Evolutionary conservation across 345 rosid genomes (phyloP).

Genomic region (Arabis alpina): DNA sequence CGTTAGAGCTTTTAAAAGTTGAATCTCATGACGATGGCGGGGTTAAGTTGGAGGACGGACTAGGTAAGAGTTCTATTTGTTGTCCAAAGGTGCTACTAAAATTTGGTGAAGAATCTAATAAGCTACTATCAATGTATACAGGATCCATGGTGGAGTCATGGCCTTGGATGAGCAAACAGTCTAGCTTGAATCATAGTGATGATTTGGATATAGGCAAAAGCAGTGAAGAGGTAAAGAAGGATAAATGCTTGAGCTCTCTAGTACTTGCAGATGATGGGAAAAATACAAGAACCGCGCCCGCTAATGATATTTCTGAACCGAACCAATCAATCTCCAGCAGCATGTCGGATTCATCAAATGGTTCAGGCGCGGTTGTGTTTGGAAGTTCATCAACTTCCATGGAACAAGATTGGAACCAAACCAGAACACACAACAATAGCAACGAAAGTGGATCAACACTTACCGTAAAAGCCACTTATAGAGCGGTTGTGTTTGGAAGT

Average conservation of each 20-base stretch:
- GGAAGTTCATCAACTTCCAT: slow-evolving; percentile 62
- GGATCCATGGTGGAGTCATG: slow-evolving; percentile 46
- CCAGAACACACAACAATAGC: slow-evolving; percentile 40
- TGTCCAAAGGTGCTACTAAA: background rate
- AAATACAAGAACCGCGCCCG: slow-evolving; percentile 47
- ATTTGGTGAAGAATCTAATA: slow-evolving; percentile 2
- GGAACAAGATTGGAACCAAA: slow-evolving; percentile 53
- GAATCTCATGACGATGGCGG: slow-evolving; percentile 33
- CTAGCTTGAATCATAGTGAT: slow-evolving; percentile 38
- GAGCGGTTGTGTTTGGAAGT: slow-evolving; percentile 53
- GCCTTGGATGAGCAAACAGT: slow-evolving; percentile 41
- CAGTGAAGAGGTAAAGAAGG: slow-evolving; percentile 41
- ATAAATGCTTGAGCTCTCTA: slow-evolving; percentile 48
- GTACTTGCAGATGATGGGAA: slow-evolving; percentile 47
- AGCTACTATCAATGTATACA: slow-evolving; percentile 22
- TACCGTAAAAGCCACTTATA: slow-evolving; percentile 81
- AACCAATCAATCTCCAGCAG: slow-evolving; percentile 57
- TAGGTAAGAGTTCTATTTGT: slow-evolving; percentile 10
- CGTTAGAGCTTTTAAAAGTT: slow-evolving; percentile 18
- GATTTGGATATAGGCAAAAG: slow-evolving; percentile 31
- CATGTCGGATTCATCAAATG: slow-evolving; percentile 69
- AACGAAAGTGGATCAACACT: slow-evolving; percentile 52
- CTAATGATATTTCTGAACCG: slow-evolving; percentile 47
- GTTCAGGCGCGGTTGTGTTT: slow-evolving; percentile 56
- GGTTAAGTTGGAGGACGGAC: slow-evolving; percentile 56